Conservation (phyloP, 371 early-diverging fungal genomes). For the Haplosporangium sp. region DNA sequence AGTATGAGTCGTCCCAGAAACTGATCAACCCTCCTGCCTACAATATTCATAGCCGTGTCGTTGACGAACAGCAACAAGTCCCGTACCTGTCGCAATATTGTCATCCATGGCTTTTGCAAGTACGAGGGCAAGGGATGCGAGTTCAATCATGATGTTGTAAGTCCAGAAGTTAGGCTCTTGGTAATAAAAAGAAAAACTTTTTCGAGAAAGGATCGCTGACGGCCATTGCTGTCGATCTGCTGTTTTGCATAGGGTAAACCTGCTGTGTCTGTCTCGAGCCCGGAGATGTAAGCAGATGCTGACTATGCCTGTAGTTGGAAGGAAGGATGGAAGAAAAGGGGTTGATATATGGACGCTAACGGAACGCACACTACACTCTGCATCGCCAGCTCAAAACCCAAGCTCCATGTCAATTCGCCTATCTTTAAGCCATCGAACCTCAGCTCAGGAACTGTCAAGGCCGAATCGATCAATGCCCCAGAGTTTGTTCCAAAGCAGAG, state of each 20-base stretch:
- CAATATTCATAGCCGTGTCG: conserved; percentile 36
- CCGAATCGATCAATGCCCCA: conserved; percentile 71
- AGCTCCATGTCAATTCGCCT: conserved; percentile 72
- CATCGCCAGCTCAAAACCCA: conserved; percentile 56
- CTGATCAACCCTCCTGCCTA: conserved; percentile 1
- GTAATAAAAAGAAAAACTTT: neutral
- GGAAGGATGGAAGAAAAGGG: neutral
- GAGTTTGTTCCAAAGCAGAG: conserved; percentile 72
- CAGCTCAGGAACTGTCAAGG: conserved; percentile 61
- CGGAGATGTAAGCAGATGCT: conserved; percentile 63
- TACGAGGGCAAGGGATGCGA: conserved; percentile 87
- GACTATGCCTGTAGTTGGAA: neutral
- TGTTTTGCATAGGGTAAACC: conserved; percentile 29
- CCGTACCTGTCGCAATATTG: conserved; percentile 81
- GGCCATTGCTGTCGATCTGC: neutral
- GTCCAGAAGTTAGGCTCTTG: conserved; percentile 11
- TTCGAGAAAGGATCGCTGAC: neutral
- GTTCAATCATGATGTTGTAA: conserved; percentile 83
- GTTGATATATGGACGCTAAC: neutral
- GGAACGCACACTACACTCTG: neutral
- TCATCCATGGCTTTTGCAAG: conserved; percentile 90
- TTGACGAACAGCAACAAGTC: conserved; percentile 58
- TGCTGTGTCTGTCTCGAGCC: conserved; percentile 56
- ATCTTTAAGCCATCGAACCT: conserved; percentile 65
- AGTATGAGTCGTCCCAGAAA: neutral